Percentiles rank a stretch among this genome's conserved stretches.
Evolutionary conservation across 2,329 filamentous ascomycete species (phyloP).

Genomic region (Chaetomiaceae sp.): DNA sequence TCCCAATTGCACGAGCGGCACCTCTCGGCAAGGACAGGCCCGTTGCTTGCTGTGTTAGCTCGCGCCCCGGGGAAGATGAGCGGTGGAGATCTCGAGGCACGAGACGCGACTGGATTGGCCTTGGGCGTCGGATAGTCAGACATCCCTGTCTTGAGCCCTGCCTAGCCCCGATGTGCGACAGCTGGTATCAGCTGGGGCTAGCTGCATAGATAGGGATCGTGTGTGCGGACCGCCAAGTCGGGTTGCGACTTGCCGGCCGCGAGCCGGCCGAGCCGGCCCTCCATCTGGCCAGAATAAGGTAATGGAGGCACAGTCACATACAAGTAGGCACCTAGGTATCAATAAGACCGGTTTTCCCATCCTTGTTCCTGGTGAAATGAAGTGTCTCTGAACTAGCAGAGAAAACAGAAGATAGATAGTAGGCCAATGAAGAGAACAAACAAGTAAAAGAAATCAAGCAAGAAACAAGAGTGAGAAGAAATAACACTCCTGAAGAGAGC

Average conservation of each 20-base stretch:
- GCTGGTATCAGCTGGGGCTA: slow-evolving; percentile 1
- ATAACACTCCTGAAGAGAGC: too few relatives aligned
- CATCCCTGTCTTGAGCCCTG: background rate
- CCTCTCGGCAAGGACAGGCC: slow-evolving; percentile 14
- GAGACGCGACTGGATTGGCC: slow-evolving; percentile 14
- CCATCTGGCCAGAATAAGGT: too few relatives aligned
- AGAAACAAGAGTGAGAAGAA: too few relatives aligned
- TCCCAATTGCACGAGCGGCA: slow-evolving; percentile 11
- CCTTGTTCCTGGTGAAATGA: too few relatives aligned
- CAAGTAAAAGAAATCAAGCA: too few relatives aligned
- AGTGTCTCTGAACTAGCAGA: too few relatives aligned
- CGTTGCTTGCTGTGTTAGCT: background rate
- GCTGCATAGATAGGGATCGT: background rate
- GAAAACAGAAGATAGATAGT: too few relatives aligned
- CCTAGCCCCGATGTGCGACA: background rate
- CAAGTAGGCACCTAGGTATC: too few relatives aligned
- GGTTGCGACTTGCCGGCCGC: background rate
- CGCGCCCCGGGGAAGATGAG: slow-evolving; percentile 5
- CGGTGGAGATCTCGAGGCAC: slow-evolving; percentile 10
- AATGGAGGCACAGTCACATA: too few relatives aligned
- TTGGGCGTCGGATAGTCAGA: slow-evolving; percentile 4
- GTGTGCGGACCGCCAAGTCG: background rate
- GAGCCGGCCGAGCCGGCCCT: too few relatives aligned
- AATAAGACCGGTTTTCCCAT: too few relatives aligned
- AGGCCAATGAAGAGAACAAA: too few relatives aligned